Evolutionary conservation across 495 filamentous ascomycete species (phyloP), one percentile per base, ranked within the genome.

Genomic region (Cercophora newfieldiana): DNA sequence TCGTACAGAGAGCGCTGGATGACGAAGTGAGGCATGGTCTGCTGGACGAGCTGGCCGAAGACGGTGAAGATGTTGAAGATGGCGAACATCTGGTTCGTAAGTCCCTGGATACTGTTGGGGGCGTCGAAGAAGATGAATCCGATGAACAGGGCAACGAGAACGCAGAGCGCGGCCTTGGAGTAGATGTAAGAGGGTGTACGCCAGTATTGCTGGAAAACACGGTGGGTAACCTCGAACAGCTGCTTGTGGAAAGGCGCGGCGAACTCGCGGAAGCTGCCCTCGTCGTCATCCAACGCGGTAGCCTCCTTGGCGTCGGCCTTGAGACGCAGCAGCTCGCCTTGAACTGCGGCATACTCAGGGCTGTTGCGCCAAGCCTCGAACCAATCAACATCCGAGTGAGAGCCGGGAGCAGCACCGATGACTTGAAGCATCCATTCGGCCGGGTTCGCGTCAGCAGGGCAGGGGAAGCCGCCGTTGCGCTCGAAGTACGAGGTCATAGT

Each of bases 381-480:
- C 94, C 94, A 98, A 74, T 98, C 92, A 62, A 90, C 85, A 33
- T 91, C 85, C 21, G 87, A 88, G 62, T 82, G 73, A 21, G 87
- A 88, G 25, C 91, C 92, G n/a, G 94, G 93, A 1, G 94, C 93
- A 26, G 92, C 93, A 66, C 94, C 94, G 71, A 94, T 96, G 56
- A 92, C 89, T 72, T 97, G 93, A 37, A 98, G 82, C 91, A 98
- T 97, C 91, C 91, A 97, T 78, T 98, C 94, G 21, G 94, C 94
- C 28, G 93, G 93, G 78, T 91, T 97, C n/a, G 91, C 90, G 18
- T 90, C 88, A 2, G 72, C 67, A 2, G 90, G 90, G 76, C 93
- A 97, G 49, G 86, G 81, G 21, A 82, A 78, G 3, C 90, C 91
- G 54, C 93, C 90, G 71, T 94, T 90, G 55, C 82, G 81, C 77